phyloP scores from a whole-genome alignment of 495 filamentous ascomycete genomes.

The Cercophora scortea region DNA sequence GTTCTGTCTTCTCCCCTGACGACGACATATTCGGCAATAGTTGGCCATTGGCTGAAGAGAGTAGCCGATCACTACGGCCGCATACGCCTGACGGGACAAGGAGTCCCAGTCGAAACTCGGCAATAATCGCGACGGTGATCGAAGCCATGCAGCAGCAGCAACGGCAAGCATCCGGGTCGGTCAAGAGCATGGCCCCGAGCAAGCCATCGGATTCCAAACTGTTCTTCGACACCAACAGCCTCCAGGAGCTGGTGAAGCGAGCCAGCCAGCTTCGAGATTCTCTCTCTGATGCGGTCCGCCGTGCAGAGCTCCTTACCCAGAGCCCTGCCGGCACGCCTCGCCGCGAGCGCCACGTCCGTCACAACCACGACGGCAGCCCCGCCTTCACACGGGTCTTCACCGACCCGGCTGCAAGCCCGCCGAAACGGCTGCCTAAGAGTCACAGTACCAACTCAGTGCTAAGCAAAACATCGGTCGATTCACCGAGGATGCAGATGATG shows the following conservation, averaged over 20 bases:
- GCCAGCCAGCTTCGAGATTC: conserved; percentile 68
- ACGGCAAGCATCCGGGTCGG: conserved; percentile 34
- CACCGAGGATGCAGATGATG: conserved; percentile 61
- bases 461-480: conserved; percentile 38
- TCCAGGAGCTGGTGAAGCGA: conserved; percentile 78
- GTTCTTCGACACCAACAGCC: conserved; percentile 84
- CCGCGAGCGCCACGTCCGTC: conserved; percentile 24
- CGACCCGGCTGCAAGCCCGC: conserved; percentile 40
- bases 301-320: conserved; percentile 64
- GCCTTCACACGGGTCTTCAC: conserved; percentile 58
- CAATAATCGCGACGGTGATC: conserved; percentile 64
- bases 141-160: conserved; percentile 73
- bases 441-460: conserved; percentile 44
- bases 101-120: conserved; percentile 36
- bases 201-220: conserved; percentile 61
- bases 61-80: conserved; percentile 20
- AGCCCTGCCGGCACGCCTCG: conserved; percentile 49
- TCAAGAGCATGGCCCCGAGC: conserved; percentile 29
- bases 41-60: conserved; percentile 33
- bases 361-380: conserved; percentile 44
- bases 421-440: conserved; percentile 39
- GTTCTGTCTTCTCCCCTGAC: conserved; percentile 53
- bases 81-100: conserved; percentile 29
- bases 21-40: conserved; percentile 56
- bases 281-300: conserved; percentile 68